Evolutionary conservation across 805 yeast genomes (phyloP), one percentile per base, ranked within the genome.

Genomic region (Yarrowia deformans): DNA sequence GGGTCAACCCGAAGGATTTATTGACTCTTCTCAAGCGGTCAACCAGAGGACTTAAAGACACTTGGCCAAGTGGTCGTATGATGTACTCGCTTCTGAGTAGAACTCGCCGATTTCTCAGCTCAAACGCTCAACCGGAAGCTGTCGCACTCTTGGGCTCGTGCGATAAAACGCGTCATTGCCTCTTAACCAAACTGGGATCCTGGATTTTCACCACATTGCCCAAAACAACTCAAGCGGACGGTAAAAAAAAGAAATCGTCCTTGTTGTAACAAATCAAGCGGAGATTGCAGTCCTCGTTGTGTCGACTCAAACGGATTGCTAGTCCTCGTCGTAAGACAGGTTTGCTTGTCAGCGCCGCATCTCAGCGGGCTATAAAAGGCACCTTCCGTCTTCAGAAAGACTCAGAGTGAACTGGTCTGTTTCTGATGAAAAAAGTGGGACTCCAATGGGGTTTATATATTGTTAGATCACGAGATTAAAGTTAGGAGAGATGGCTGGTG

Each of bases 401-500:
- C 49, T 18, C 49, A 45, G 49, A 45, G 49, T 45, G 29, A 45
- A 45, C 49, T 46, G 32, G 50, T 46, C 48, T 46, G 50, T 23
- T 46, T 46, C 50, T 46, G 32, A 46, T 43, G 50, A 23, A 19
- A 19, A 19, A 6, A 46, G 34, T 12, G 32, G 50, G 50, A 23
- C 7, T 13, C 50, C 19, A 8, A 29, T 10, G 52, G 52, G 35
- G 52, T 48, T 48, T 29, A 48, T 48, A 46, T 48, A 29, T 7
- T 29, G 4, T 13, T 48, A n/a, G 19, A 7, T n/a, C n/a, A n/a
- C 18, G 10, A 29, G 35, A 4, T 29, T 29, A 7, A 29, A 35
- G 29, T 48, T 12, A 7, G 1, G 14, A 5, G 3, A 14, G 52
- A 12, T 6, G 34, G 35, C 18, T 29, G 18, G 52, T 48, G 52